Evolutionary conservation across 257 asterid species (phyloP), one percentile per base, ranked within the genome.

Genomic region (Misopates orontium): DNA sequence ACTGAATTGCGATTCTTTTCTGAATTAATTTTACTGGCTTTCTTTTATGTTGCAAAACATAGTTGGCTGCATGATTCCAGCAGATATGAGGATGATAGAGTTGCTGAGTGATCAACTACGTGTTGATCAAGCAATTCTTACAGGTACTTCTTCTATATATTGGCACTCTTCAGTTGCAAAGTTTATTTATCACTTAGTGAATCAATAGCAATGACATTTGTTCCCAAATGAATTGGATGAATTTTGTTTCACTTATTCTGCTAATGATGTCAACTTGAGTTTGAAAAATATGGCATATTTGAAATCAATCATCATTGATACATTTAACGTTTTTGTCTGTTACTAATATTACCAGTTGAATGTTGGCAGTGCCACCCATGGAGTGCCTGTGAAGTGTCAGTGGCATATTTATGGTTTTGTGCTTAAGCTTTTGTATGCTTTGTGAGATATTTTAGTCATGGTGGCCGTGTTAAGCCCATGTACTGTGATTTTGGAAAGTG

Each of bases 61-160:
- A 94, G 99, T 94, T 78, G 99, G 99, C 32, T 88, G 96, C 94
- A 94, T 90, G 85, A 81, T 88, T 79, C 99, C 99, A 36, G 97
- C 99, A 62, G 99, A 94, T 74, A 68, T 94, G 97, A 80, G 99
- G 84, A 94, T 86, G 97, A 75, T 86, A 64, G 97, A 94, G 84
- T 84, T 94, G 87, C 75, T 83, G 77, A 90, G 83, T 21, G 92
- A 94, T 77, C 97, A 86, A 22, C 71, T 94, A 78, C 96, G 99
- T 20, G 96, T 90, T 62, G 99, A 94, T 84, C 99, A 94, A 75
- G 97, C 99, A 13, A 94, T 94, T 78, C 97, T 94, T 66, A 90
- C 99, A 19, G 99, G 99, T 91, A 73, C 68, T 70, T 31, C 50
- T 28, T 28, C 36, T 21, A 44, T 49, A 39, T 60, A 13, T 58